These are phyloP conservation scores for Lepiota venenata DNA, from an alignment of 768 basidiomycete species.

Conservation along the genomic window DNA sequence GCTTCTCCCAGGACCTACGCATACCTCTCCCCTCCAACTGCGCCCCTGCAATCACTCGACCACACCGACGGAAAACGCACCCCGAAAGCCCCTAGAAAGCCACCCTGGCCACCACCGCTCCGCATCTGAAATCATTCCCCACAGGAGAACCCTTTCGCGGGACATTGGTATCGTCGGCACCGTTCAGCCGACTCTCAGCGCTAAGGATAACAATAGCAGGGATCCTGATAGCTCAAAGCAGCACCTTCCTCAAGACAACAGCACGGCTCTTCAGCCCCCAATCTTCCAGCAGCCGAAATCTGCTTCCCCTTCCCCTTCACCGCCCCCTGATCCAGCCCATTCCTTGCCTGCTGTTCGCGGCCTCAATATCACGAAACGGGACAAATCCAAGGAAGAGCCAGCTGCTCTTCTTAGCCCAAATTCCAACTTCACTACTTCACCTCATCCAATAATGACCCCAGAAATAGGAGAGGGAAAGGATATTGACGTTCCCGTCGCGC, in stretches of 20 bases:
- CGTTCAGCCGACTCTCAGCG: constrained; percentile 15
- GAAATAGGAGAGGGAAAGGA: constrained; percentile 61
- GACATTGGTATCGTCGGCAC: constrained; percentile 52
- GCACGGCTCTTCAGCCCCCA: constrained; percentile 25
- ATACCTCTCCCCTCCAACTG: constrained; percentile 48
- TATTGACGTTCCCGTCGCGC: constrained; percentile 56
- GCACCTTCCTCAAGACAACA: constrained; percentile 14
- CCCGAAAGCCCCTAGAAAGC: not conserved
- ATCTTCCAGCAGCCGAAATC: constrained; percentile 26
- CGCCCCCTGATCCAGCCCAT: constrained; percentile 16
- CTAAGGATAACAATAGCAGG: constrained; percentile 14
- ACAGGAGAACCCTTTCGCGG: constrained; percentile 26
- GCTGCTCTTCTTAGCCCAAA: constrained; percentile 22
- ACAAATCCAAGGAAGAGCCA: constrained; percentile 7
- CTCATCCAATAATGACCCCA: constrained; percentile 46
- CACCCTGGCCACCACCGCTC: constrained; percentile 37
- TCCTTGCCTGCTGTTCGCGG: constrained; percentile 13
- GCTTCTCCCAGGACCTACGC: constrained; percentile 51
- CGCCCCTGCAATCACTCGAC: constrained; percentile 34
- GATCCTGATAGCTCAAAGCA: constrained; percentile 17
- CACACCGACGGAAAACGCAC: not conserved
- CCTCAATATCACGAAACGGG: constrained; percentile 7
- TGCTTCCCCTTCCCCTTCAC: constrained; percentile 22
- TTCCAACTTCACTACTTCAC: not conserved
- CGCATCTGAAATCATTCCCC: constrained; percentile 40